Percentiles rank a stretch among this genome's conserved stretches.
Evolutionary conservation across 1,284 basidiomycete species (phyloP).

Genomic region (Ganoderma multipileum): DNA sequence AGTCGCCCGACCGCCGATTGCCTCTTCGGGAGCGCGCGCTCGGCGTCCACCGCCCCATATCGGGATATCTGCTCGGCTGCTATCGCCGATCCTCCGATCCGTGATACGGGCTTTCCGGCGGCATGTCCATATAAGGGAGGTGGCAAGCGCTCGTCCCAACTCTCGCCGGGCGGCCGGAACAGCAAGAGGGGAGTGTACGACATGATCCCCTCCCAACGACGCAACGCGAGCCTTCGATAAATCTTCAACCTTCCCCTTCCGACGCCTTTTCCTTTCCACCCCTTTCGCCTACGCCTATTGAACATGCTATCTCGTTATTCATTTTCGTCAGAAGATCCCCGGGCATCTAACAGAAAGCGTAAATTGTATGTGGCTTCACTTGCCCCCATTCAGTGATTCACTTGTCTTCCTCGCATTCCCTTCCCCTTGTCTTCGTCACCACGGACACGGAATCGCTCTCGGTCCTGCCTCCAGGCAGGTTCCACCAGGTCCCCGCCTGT

Average conservation of each 20-base stretch:
- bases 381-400: neutral
- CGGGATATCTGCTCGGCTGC: conserved; percentile 16
- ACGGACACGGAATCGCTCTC: neutral
- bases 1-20: conserved; percentile 4
- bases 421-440: neutral
- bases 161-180: conserved; percentile 1
- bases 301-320: neutral
- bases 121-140: conserved; percentile 17
- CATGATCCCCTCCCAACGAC: conserved; percentile 4
- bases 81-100: conserved; percentile 27
- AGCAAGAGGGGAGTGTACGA: neutral
- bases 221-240: conserved; percentile 2
- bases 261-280: neutral
- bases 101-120: conserved; percentile 21
- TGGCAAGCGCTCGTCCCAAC: neutral
- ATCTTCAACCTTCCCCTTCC: conserved; percentile 1
- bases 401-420: neutral
- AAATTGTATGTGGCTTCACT: neutral
- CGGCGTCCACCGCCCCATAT: conserved; percentile 9
- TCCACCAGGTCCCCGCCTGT: neutral
- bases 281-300: neutral
- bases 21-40: conserved; percentile 13
- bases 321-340: conserved; percentile 7
- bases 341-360: conserved; percentile 6
- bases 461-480: neutral